Base-by-base conservation (phyloP, 1,139 yeast species). In the Geotrichum aggregatum region DNA sequence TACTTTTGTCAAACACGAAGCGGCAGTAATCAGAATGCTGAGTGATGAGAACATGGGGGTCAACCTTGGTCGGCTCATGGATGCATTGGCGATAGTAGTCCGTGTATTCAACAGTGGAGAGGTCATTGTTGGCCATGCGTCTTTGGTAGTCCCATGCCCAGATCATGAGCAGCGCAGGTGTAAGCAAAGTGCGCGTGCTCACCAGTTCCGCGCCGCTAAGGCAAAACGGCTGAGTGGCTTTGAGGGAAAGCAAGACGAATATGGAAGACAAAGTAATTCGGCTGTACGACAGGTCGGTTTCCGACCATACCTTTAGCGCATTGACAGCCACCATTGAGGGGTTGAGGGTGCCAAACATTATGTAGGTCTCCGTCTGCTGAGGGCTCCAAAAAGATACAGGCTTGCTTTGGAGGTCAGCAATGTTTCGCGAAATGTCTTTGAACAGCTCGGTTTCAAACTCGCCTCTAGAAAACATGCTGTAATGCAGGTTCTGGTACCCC, bases 331-430 rank as follows among this genome's bases (percentile, higher is more conserved):
- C 10, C 7, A 11, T 26, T 11, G 31, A 13, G 8, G 53, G 53
- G 1, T 26, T 18, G 14, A 35, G 26, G n/a, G 53, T 50, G 4
- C 50, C 50, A 50, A 46, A 50, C 47, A 49, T 44, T 18, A 49
- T 21, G 28, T 21, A 49, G 21, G 34, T 38, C 28, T 49, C 52
- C 3, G 42, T 28, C 43, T 41, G 42, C 7, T 19, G 26, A 10
- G 34, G 16, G 13, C 42, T 33, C 41, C 43, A 34, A 18, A 21
- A 22, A 14, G 22, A 1, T 4, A 30, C 35, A 13, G 33, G 34
- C 35, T 13, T 21, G 16, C 18, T 26, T 14, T 22, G 18, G 18
- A 49, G 45, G 11, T 13, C n/a, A 6, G 26, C 39, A 10, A 49
- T 43, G 31, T 49, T 49, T 16, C 36, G 33, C 5, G 43, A 21